Base-by-base conservation (phyloP, 140 eudicot genomes). In the Ambrosia hybrid region DNA sequence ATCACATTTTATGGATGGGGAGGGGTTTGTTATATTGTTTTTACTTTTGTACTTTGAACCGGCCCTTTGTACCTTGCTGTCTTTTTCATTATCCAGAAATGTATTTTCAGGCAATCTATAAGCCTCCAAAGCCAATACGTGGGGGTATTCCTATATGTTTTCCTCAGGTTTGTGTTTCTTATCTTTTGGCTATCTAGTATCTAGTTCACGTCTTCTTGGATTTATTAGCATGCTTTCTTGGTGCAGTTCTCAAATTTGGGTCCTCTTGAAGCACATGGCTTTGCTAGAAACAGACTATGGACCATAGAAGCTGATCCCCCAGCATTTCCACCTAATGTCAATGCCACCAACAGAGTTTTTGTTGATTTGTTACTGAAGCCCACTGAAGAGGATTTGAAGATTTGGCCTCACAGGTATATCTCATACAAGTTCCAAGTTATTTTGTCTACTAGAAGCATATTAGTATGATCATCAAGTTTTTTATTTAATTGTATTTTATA, bases 81-180 rank as follows among this genome's bases (percentile, higher is more conserved):
- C 45, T 17, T 41, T 39, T 83, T 58, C 13, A 49, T 78, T 37
- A 69, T 72, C 74, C 75, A 61, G 26, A 75, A 74, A 49, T 68
- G 74, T 16, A 72, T 72, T 60, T 77, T 83, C 90, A 90, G 97
- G 88, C 97, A 72, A 84, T 66, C 76, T 90, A 85, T 79, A 81
- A 86, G 83, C 94, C 99, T 57, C 96, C 91, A 11, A 93, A 90
- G 78, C 75, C 97, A 68, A 90, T 93, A 81, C 96, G 97, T 80
- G 99, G 99, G 62, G 99, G 99, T 48, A 93, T 93, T 82, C 99
- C 99, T 56, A 67, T 93, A 78, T 87, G 96, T 86, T 93, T 93
- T 80, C 99, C 99, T 51, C 99, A 93, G 78, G 99, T 93, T 77
- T 67, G 88, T 71, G 64, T 60, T 73, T 82, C 60, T 39, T 65